phyloP scores from a whole-genome alignment of 371 early-diverging fungal genomes.

The Syncephalis plumigaleata region DNA sequence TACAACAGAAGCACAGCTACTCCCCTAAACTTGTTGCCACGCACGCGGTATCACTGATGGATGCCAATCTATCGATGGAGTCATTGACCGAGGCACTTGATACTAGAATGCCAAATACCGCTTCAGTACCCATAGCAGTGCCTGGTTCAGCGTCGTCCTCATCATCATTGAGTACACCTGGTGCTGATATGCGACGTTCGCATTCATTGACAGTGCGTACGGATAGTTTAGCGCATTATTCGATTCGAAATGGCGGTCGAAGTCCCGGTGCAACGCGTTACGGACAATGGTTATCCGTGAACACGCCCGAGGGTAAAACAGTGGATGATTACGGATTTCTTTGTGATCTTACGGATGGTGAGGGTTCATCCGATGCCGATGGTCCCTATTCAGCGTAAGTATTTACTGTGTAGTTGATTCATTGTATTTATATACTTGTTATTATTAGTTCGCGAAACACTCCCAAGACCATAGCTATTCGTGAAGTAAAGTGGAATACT shows the following conservation, averaged over 20 bases:
- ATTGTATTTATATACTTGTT: neutral
- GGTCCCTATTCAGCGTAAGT: slow-evolving; percentile 2
- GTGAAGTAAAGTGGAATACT: slow-evolving; percentile 3
- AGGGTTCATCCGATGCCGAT: slow-evolving; percentile 4
- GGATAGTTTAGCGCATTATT: neutral
- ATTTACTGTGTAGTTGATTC: slow-evolving; percentile 6
- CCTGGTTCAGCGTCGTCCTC: neutral
- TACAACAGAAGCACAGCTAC: too few relatives aligned
- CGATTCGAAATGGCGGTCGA: neutral
- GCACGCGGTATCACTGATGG: too few relatives aligned
- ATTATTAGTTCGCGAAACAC: neutral
- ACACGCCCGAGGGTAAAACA: slow-evolving; percentile 1
- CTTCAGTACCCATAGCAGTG: neutral
- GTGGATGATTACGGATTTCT: slow-evolving; percentile 39
- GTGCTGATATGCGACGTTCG: neutral
- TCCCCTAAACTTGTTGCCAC: too few relatives aligned
- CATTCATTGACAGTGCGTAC: neutral
- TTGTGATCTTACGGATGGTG: slow-evolving; percentile 17
- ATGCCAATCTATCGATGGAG: too few relatives aligned
- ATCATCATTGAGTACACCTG: neutral
- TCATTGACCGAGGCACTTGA: too few relatives aligned
- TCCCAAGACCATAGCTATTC: slow-evolving; percentile 2
- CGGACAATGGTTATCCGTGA: neutral
- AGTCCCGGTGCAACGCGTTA: neutral
- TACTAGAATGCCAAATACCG: too few relatives aligned